Conservation (phyloP, 768 basidiomycete genomes). For the Boletus pseudo-olivaceus region DNA sequence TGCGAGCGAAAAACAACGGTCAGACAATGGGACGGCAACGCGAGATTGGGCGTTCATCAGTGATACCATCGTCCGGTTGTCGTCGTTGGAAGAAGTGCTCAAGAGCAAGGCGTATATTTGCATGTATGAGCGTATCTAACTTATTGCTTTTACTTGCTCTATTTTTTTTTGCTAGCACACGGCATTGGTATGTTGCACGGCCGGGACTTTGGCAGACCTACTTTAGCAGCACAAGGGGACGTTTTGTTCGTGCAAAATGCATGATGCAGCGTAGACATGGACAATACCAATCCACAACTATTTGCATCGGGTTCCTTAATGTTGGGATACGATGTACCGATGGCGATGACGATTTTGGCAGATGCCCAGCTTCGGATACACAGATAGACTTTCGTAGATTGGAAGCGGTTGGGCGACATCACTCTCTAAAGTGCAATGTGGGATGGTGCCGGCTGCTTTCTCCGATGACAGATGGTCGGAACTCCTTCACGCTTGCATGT, state of each 20-base stretch:
- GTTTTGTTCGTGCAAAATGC: background rate
- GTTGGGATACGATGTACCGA: no score
- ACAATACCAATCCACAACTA: background rate
- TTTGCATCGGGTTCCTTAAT: background rate
- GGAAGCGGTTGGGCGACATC: no score
- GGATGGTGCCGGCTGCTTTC: no score
- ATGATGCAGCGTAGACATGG: background rate
- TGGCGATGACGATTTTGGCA: background rate
- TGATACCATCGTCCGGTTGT: constrained; percentile 79
- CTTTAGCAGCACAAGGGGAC: background rate
- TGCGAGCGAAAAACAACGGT: constrained; percentile 9
- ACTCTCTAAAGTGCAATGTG: background rate
- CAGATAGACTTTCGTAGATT: background rate
- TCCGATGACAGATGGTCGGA: background rate
- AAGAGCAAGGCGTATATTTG: constrained; percentile 91
- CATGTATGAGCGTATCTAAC: constrained; percentile 78
- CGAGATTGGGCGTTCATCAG: constrained; percentile 92
- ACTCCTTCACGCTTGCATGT: background rate
- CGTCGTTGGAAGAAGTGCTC: constrained; percentile 83
- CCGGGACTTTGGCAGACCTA: background rate
- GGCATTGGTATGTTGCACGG: background rate
- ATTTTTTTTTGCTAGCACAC: background rate
- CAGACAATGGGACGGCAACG: constrained; percentile 2
- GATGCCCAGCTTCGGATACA: background rate
- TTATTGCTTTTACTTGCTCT: constrained; percentile 5